phyloP scores from a whole-genome alignment of 768 basidiomycete genomes.

The Boletus speciosus region DNA sequence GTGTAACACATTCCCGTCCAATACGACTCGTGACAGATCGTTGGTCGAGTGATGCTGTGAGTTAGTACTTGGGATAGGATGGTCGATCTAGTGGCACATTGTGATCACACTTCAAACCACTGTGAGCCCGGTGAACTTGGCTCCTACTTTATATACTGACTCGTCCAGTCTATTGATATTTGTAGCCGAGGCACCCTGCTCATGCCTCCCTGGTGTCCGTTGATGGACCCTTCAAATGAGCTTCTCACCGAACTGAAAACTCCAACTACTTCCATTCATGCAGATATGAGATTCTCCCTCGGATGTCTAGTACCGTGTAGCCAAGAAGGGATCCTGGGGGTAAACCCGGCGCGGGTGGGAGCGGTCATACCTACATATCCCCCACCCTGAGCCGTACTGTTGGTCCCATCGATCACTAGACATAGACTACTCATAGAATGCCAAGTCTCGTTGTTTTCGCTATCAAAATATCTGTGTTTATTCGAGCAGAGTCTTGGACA shows the following conservation, averaged over 20 bases:
- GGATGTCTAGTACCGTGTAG: neutral
- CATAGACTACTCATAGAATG: neutral
- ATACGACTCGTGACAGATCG: conserved; percentile 61
- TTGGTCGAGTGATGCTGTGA: conserved; percentile 29
- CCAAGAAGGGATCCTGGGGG: too few species aligned
- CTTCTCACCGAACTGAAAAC: neutral
- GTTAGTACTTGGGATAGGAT: neutral
- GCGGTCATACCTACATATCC: too few species aligned
- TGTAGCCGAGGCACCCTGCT: neutral
- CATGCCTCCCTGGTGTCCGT: neutral
- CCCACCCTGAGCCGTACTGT: too few species aligned
- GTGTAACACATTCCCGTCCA: conserved; percentile 43
- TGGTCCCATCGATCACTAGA: neutral
- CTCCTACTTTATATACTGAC: neutral
- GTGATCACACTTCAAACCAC: neutral
- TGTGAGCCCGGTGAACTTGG: neutral
- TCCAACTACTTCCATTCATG: neutral
- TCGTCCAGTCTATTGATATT: neutral
- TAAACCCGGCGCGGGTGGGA: too few species aligned
- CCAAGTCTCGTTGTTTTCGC: neutral
- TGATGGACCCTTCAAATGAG: neutral
- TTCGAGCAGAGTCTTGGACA: neutral
- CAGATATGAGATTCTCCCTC: neutral
- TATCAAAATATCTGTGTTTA: conserved; percentile 6
- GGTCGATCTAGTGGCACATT: neutral